These are phyloP conservation scores for Marsdenia floribunda DNA, from an alignment of 257 asterid species.

Conservation along the genomic window DNA sequence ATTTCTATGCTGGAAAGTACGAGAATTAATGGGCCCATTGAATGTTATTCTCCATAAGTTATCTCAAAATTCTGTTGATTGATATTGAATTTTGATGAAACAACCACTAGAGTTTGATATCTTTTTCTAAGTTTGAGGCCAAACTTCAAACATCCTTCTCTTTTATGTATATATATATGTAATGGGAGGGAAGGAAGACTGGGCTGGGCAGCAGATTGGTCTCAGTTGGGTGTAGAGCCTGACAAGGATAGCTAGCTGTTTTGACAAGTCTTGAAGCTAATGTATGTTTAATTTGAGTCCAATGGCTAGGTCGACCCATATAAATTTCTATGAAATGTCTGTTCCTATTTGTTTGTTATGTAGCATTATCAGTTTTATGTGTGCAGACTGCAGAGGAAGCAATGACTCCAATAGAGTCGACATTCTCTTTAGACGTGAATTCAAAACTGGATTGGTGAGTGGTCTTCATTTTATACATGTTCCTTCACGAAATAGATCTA, in stretches of 20 bases:
- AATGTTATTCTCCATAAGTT: background rate
- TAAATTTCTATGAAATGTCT: background rate
- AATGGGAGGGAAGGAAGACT: too few relatives aligned
- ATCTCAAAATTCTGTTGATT: background rate
- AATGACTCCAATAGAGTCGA: slow-evolving; percentile 96
- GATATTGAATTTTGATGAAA: background rate
- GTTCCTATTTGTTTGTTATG: background rate
- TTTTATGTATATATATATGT: too few relatives aligned
- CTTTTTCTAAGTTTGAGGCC: slow-evolving; percentile 2
- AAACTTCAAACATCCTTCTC: too few relatives aligned
- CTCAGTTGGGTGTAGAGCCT: too few relatives aligned
- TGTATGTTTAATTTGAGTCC: background rate
- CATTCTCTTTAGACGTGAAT: slow-evolving; percentile 89
- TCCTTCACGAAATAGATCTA: too few relatives aligned
- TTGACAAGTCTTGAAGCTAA: background rate
- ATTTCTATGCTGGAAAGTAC: background rate
- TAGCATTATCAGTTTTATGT: background rate
- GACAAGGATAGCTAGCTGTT: background rate
- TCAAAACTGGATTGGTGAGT: slow-evolving; percentile 92
- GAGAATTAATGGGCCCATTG: background rate
- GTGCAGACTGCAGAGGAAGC: slow-evolving; percentile 94
- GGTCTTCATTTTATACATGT: background rate
- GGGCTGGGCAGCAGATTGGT: too few relatives aligned
- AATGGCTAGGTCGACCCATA: background rate
- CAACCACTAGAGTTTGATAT: background rate